Evolutionary conservation across 805 yeast genomes (phyloP), one percentile per base, ranked within the genome.

Genomic region (Zygosaccharomyces gambellarensis): DNA sequence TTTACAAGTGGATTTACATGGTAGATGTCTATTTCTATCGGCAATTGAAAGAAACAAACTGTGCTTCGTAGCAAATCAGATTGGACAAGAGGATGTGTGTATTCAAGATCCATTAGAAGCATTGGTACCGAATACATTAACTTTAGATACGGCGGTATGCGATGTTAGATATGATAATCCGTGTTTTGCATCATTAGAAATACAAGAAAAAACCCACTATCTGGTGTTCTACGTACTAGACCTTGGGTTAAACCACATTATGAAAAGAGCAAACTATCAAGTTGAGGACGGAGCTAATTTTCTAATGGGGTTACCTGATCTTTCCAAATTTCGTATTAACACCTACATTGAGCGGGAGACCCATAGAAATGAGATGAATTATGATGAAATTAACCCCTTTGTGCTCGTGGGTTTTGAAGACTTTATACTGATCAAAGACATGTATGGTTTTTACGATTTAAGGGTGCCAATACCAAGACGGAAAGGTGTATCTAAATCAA

Each of bases 111-210:
- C 97, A 0, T 65, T 90, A 43, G 95, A 87, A 54, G 82, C 86
- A 1, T 72, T 74, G 39, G 68, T 78, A 27, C 72, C 80, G 5
- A 68, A 72, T 29, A 57, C 68, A 0, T 60, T 89, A 7, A 81
- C 90, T 0, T 70, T 85, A 29, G 65, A 65, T 12, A 59, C 82
- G 2, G 67, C 78, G 14, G 84, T 85, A 0, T 62, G 92, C 43
- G 95, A 90, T 62, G 85, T 83, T 2, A 87, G 84, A 0, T 84
- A 75, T 63, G 94, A 85, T 17, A 90, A 89, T 60, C 98, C 98
- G 0, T 62, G 81, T 8, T 92, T 90, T 76, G 95, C 89, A 0
- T 76, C 90, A 0, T 67, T 94, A 6, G 98, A 92, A 61, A 68
- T 78, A 6, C 61, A 58, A 44, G 61, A 64, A 28, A 61, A 58